phyloP scores from a whole-genome alignment of 179 eudicot genomes.

The Dionaea muscipula region DNA sequence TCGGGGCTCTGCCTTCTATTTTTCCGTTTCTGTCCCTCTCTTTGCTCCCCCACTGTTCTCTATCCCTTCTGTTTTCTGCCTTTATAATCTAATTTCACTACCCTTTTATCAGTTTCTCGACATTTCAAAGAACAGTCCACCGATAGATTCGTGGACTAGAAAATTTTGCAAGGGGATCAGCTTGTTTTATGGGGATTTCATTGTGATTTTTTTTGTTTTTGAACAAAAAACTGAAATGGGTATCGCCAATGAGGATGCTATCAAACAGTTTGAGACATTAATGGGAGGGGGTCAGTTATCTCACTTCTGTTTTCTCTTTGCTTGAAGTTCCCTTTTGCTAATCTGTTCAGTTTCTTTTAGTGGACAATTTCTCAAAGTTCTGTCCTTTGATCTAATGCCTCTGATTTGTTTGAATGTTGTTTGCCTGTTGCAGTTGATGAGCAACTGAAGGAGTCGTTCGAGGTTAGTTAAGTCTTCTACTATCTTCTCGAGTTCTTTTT shows the following conservation, averaged over 20 bases:
- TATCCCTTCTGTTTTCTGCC: not conserved
- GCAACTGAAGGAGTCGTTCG: conserved; percentile 49
- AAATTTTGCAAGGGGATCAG: not conserved
- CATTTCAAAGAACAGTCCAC: not conserved
- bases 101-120: not conserved
- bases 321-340: not conserved
- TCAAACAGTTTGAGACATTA: conserved; percentile 53
- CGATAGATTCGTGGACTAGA: not conserved
- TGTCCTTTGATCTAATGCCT: conserved; percentile 21
- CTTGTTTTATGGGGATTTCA: not conserved
- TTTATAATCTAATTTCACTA: too few species aligned
- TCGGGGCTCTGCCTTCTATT: not conserved
- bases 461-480: conserved; percentile 29
- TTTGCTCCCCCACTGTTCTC: too few species aligned
- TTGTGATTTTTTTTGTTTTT: not conserved
- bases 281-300: conserved; percentile 41
- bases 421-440: conserved; percentile 54
- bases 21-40: not conserved
- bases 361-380: not conserved
- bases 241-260: conserved; percentile 41
- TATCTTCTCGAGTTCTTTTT: conserved; percentile 7
- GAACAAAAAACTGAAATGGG: conserved; percentile 22
- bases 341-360: not conserved
- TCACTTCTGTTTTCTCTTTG: conserved; percentile 6
- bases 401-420: conserved; percentile 8